Evolutionary conservation across 164 flowering plant species (phyloP), one percentile per base, ranked within the genome.

Genomic region (Warburgia ugandensis): DNA sequence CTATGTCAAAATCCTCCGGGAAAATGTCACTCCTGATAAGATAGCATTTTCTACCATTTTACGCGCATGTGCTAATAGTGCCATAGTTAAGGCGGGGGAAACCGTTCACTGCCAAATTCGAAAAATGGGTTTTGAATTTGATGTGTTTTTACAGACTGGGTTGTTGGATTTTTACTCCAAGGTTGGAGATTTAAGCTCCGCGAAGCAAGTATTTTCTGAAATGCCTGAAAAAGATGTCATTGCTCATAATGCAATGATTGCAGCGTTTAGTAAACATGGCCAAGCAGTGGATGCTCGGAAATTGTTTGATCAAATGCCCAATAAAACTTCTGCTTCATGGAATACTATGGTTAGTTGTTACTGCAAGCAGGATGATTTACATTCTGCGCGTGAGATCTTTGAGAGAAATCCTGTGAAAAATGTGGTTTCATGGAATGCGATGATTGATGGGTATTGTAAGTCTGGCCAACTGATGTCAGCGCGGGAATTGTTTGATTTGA

Each of bases 221-320:
- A 75, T 75, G 66, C 59, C 63, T 36, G 52, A 57, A 20, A 66
- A 69, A 46, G 73, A 72, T 56, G 58, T 68, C 20, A 61, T 72
- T 12, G 68, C 68, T 0, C 50, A 42, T 39, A 72, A 68, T 59
- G 70, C 63, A 17, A 72, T 72, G 73, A 43, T 72, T 45, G 19
- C 69, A 0, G 75, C 67, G 0, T 39, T 63, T 11, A 47, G 67
- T 25, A 61, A 51, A 52, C 30, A 44, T 29, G 65, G 69, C 25
- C 29, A 5, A 32, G 55, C 41, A 1, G 40, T 30, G 11, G 63
- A 58, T 29, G 77, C 70, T 1, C 48, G 43, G 29, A 22, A 61
- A 5, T 6, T 70, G 25, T 49, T 49, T 49, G 53, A 33, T 20
- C 39, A 30, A 19, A 49, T 49, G 37, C 53, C 53, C 11, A 10